Conservation (phyloP, 208 protist species). For the Entamoeba nuttalli region DNA sequence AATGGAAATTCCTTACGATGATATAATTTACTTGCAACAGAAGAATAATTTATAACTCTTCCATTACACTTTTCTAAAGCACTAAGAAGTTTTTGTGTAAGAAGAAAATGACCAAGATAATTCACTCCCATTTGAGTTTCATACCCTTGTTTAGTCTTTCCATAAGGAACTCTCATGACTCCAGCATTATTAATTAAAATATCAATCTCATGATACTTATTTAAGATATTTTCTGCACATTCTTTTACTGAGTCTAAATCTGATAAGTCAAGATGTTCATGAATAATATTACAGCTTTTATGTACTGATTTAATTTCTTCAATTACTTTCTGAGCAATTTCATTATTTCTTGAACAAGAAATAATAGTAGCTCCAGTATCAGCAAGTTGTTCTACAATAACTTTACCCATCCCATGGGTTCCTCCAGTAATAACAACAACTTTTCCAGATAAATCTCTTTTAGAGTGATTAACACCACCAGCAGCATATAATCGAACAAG, state of each 20-base stretch:
- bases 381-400: background rate
- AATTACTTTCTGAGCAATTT: background rate
- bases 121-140: conserved; percentile 1
- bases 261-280: background rate
- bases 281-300: background rate
- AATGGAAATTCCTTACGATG: background rate
- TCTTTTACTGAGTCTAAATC: background rate
- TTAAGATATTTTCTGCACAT: background rate
- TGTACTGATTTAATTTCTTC: background rate
- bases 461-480: background rate
- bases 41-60: background rate
- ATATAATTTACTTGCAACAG: background rate
- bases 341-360: background rate
- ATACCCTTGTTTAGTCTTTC: background rate
- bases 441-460: background rate
- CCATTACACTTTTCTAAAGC: background rate
- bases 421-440: background rate
- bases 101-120: background rate
- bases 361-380: background rate
- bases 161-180: background rate
- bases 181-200: background rate
- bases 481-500: background rate
- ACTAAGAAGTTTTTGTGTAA: background rate
- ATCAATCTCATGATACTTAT: background rate
- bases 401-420: background rate